Conservation (phyloP, 257 asterid species). For the Gentiana dahurica region DNA sequence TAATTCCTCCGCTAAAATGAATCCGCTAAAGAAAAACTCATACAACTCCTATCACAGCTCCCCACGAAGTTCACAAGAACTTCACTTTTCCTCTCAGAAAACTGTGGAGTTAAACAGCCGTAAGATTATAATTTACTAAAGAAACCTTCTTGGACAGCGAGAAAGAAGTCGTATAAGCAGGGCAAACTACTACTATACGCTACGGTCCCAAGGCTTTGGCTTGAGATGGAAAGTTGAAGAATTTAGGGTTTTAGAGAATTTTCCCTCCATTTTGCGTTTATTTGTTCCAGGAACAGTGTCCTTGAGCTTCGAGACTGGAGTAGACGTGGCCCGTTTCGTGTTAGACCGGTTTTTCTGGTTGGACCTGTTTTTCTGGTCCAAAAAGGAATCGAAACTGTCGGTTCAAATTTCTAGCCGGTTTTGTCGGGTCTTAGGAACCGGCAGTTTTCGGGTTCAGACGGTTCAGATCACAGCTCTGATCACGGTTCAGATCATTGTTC, state of each 20-base stretch:
- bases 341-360: too few relatives aligned
- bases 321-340: too few relatives aligned
- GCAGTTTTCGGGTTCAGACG: too few relatives aligned
- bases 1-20: not conserved
- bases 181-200: not conserved
- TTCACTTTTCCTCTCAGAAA: slow-evolving; percentile 3
- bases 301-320: not conserved
- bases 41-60: not conserved
- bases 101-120: slow-evolving; percentile 6
- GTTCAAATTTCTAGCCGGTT: too few relatives aligned
- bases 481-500: too few relatives aligned
- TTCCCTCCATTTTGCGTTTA: slow-evolving; percentile 23
- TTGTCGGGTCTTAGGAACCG: too few relatives aligned
- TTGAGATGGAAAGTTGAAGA: not conserved
- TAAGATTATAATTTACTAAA: not conserved
- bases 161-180: not conserved
- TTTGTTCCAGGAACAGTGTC: slow-evolving; percentile 1
- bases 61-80: slow-evolving; percentile 1
- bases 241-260: slow-evolving; percentile 40
- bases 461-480: too few relatives aligned
- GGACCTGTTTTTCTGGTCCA: too few relatives aligned
- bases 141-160: not conserved
- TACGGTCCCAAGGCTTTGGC: not conserved
- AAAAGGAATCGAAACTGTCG: too few relatives aligned
- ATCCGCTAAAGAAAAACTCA: not conserved